These are phyloP conservation scores for Panicum virgatum DNA, from an alignment of 202 grass and related monocot species.

Conservation along the genomic window DNA sequence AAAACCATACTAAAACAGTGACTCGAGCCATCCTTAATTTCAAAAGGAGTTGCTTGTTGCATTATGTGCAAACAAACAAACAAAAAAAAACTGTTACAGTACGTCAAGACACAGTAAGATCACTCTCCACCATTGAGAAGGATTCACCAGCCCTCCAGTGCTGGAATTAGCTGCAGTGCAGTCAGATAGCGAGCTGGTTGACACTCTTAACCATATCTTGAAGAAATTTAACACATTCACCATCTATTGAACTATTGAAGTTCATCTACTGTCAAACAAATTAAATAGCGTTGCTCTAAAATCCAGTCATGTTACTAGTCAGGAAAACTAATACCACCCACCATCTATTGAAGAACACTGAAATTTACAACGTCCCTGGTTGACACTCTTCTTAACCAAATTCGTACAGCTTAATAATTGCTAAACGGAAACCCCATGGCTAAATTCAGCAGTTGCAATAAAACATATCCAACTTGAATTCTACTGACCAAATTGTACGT, in stretches of 20 bases:
- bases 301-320: not conserved
- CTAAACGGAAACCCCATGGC: not conserved
- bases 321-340: not conserved
- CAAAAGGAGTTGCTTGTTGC: not conserved
- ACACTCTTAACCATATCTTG: not conserved
- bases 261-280: no score
- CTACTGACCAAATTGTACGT: not conserved
- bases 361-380: not conserved
- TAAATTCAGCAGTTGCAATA: not conserved
- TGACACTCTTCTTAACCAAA: not conserved
- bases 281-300: not conserved
- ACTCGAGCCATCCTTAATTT: not conserved
- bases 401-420: not conserved
- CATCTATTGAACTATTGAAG: no score
- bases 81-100: not conserved
- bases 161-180: no score
- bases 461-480: not conserved
- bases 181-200: not conserved
- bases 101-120: not conserved
- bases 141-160: no score
- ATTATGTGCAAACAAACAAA: not conserved
- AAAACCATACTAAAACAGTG: not conserved
- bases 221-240: not conserved
- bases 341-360: not conserved
- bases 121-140: no score